Evolutionary conservation across 805 yeast genomes (phyloP).

Genomic region (Tetrapisispora fleetii): DNA sequence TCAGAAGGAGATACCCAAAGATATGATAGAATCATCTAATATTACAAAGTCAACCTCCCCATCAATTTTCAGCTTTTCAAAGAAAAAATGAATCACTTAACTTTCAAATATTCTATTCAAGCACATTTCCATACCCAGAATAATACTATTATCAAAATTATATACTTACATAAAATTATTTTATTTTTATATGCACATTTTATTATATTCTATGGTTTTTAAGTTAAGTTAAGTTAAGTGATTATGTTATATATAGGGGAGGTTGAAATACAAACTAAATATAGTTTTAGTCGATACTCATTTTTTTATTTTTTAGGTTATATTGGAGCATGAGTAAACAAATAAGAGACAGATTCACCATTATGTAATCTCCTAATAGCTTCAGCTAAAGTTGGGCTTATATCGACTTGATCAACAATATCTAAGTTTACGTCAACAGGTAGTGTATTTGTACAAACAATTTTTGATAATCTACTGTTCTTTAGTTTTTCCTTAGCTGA

Average conservation of each 20-base stretch:
- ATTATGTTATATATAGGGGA: too few species aligned
- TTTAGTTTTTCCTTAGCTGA: conserved; percentile 65
- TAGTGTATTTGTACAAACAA: conserved; percentile 73
- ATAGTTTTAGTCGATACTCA: too few species aligned
- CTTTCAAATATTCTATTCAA: too few species aligned
- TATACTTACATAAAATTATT: too few species aligned
- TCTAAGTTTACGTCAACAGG: conserved; percentile 62
- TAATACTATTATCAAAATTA: too few species aligned
- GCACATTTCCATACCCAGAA: too few species aligned
- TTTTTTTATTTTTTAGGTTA: conserved; percentile 1
- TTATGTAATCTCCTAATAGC: conserved; percentile 77
- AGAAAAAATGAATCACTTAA: not conserved
- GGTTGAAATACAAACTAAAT: too few species aligned
- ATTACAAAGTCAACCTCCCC: not conserved
- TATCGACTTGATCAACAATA: conserved; percentile 41
- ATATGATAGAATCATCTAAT: not conserved
- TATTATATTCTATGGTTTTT: too few species aligned
- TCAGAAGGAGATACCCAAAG: not conserved
- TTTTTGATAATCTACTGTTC: conserved; percentile 54
- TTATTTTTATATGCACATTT: not conserved
- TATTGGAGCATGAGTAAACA: conserved; percentile 40
- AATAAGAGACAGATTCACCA: conserved; percentile 76
- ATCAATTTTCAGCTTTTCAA: not conserved
- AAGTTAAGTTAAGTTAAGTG: too few species aligned
- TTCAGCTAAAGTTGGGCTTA: conserved; percentile 68